Evolutionary conservation across 768 basidiomycete species (phyloP).

Genomic region (Boletus rubescentipes): DNA sequence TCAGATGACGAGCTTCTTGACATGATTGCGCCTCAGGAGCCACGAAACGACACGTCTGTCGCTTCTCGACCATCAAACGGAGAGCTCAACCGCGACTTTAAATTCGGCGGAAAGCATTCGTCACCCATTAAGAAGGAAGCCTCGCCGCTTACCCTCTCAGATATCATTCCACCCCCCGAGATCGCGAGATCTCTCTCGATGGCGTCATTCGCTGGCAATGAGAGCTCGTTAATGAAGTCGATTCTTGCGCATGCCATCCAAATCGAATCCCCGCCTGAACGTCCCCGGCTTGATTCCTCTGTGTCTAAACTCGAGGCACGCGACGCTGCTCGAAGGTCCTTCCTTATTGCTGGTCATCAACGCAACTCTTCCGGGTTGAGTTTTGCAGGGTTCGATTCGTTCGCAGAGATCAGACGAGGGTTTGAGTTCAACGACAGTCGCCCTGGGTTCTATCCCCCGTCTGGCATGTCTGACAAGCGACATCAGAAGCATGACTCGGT

Average conservation of each 20-base stretch:
- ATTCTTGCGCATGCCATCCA: conserved; percentile 50
- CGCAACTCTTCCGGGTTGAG: conserved; percentile 52
- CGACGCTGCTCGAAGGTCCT: conserved; percentile 19
- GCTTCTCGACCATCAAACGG: conserved; percentile 57
- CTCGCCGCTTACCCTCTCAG: conserved; percentile 54
- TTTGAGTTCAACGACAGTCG: conserved; percentile 70
- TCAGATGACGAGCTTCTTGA: conserved; percentile 35
- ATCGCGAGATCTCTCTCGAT: conserved; percentile 50
- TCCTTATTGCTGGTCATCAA: conserved; percentile 26
- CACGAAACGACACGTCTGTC: conserved; percentile 32
- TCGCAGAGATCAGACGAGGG: conserved; percentile 74
- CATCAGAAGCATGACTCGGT: conserved; percentile 57
- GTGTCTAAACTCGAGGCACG: conserved; percentile 38
- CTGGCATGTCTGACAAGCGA: conserved; percentile 35
- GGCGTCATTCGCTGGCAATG: conserved; percentile 45
- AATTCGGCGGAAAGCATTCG: conserved; percentile 58
- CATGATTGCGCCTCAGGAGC: conserved; percentile 12
- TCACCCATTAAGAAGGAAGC: conserved; percentile 7
- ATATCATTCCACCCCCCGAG: conserved; percentile 69
- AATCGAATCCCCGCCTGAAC: conserved; percentile 32
- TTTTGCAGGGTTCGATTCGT: conserved; percentile 72
- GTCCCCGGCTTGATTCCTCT: conserved; percentile 42
- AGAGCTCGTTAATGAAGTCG: conserved; percentile 54
- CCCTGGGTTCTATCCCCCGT: conserved; percentile 64
- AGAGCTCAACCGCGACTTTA: conserved; percentile 69